Percentiles rank a stretch among this genome's conserved stretches.
Conservation (phyloP, 305 asterid species). For the Solanum hybrid region DNA sequence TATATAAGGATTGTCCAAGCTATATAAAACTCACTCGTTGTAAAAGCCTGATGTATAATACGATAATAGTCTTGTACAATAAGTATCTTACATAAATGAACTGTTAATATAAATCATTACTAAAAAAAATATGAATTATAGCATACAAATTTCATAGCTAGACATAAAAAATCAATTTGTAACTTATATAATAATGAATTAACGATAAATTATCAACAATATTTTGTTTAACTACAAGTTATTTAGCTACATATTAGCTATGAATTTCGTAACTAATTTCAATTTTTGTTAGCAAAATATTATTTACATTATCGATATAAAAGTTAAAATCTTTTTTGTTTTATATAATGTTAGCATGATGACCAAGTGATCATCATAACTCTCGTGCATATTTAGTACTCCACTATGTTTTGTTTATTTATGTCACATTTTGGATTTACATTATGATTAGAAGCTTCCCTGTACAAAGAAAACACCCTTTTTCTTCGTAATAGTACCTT, state of each 20-base stretch:
- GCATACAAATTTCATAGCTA: background rate
- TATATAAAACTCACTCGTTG: background rate
- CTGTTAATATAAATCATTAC: background rate
- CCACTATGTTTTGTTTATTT: background rate
- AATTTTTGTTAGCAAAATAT: background rate
- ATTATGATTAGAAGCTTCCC: background rate
- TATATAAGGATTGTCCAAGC: background rate
- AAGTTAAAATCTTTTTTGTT: background rate
- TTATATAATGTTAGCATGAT: background rate
- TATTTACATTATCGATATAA: background rate
- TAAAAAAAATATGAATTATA: background rate
- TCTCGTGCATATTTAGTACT: background rate
- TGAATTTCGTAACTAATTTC: background rate
- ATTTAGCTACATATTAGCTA: background rate
- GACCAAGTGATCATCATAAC: background rate
- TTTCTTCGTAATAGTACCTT: background rate
- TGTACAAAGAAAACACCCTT: background rate
- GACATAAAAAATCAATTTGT: background rate
- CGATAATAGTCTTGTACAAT: background rate
- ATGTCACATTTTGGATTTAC: slow-evolving; percentile 1
- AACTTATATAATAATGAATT: background rate
- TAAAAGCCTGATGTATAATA: background rate
- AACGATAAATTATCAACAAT: background rate
- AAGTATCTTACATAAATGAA: background rate
- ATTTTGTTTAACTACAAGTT: background rate